Evolutionary conservation across 441 rosid genomes (phyloP).

Genomic region (Populus hybrid): DNA sequence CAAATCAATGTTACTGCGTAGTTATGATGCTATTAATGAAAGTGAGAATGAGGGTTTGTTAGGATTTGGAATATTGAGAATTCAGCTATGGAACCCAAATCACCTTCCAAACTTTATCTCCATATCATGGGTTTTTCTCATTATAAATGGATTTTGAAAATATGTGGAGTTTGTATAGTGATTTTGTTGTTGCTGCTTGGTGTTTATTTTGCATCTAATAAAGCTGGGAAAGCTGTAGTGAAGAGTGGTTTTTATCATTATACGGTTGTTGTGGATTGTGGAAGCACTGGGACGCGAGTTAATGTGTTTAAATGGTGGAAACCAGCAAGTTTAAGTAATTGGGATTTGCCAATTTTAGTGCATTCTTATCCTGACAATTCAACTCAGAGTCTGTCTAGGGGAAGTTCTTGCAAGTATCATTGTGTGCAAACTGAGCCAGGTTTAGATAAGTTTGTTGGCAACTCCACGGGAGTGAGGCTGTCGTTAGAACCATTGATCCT

Average conservation of each 20-base stretch:
- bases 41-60: neutral
- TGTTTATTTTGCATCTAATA: conserved; percentile 25
- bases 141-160: conserved; percentile 20
- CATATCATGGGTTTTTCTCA: conserved; percentile 18
- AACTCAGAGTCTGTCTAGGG: conserved; percentile 15
- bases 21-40: neutral
- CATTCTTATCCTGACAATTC: conserved; percentile 39
- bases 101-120: conserved; percentile 47
- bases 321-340: conserved; percentile 14
- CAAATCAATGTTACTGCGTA: neutral
- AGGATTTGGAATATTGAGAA: conserved; percentile 5
- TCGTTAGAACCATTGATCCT: conserved; percentile 48
- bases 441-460: conserved; percentile 50
- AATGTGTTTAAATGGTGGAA: conserved; percentile 47
- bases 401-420: conserved; percentile 46
- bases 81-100: conserved; percentile 44
- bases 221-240: conserved; percentile 9
- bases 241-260: conserved; percentile 15
- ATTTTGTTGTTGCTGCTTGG: conserved; percentile 25
- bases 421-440: conserved; percentile 67
- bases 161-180: conserved; percentile 17
- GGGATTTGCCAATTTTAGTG: conserved; percentile 38
- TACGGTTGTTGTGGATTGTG: conserved; percentile 59
- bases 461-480: conserved; percentile 42
- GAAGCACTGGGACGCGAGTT: conserved; percentile 63